Evolutionary conservation across 805 yeast genomes (phyloP).

Genomic region (Lipomyces chichibuensis): DNA sequence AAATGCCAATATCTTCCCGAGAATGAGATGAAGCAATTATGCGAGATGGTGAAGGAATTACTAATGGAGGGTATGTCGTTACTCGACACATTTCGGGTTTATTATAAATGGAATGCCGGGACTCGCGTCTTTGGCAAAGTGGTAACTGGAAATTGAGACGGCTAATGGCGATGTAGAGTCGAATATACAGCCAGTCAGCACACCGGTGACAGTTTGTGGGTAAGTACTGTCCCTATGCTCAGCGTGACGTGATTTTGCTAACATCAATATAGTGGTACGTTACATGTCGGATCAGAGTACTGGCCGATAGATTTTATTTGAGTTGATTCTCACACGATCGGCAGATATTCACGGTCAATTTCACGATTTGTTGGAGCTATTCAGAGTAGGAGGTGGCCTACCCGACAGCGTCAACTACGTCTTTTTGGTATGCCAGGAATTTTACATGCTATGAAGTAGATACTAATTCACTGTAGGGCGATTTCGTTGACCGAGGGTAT

Average conservation of each 20-base stretch:
- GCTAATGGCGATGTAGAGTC: conserved; percentile 54
- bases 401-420: conserved; percentile 82
- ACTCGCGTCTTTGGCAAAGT: neutral
- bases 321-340: neutral
- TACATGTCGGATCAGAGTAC: neutral
- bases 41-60: conserved; percentile 92
- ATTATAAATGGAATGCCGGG: neutral
- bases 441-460: neutral
- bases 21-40: conserved; percentile 91
- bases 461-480: conserved; percentile 56
- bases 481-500: conserved; percentile 97
- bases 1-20: conserved; percentile 88
- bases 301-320: neutral
- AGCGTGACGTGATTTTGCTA: neutral
- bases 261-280: conserved; percentile 22
- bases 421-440: conserved; percentile 52
- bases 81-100: neutral
- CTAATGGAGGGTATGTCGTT: conserved; percentile 67
- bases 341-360: conserved; percentile 95
- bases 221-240: conserved; percentile 21
- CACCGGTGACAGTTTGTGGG: conserved; percentile 92
- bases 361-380: conserved; percentile 88
- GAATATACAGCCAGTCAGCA: conserved; percentile 88
- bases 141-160: neutral
- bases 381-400: conserved; percentile 88